Percentiles rank a stretch among this genome's conserved stretches.
These are phyloP conservation scores for Claviceps quebecensis DNA, from an alignment of 2,329 filamentous ascomycete species.

Conservation along the genomic window DNA sequence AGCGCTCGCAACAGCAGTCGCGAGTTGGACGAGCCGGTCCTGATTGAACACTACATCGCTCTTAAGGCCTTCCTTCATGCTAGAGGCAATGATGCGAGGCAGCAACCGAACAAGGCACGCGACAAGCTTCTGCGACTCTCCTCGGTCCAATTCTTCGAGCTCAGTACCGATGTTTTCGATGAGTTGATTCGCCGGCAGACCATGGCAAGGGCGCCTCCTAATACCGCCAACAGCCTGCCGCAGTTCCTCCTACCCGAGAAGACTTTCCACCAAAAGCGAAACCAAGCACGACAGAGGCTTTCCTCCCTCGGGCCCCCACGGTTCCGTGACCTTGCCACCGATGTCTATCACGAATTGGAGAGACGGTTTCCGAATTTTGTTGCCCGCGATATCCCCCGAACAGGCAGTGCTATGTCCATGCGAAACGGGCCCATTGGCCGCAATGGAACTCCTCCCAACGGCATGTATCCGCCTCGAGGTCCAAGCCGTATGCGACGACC, in stretches of 20 bases:
- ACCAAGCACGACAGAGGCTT: constrained; percentile 91
- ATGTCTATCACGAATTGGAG: constrained; percentile 92
- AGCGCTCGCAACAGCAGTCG: constrained; percentile 44
- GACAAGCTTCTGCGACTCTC: constrained; percentile 89
- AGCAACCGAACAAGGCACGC: constrained; percentile 73
- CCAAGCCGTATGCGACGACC: constrained; percentile 41
- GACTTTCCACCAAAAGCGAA: constrained; percentile 90
- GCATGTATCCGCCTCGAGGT: constrained; percentile 33
- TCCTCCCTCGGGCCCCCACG: constrained; percentile 75
- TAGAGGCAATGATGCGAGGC: constrained; percentile 63
- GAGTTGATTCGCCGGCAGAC: constrained; percentile 80
- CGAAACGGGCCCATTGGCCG: constrained; percentile 43
- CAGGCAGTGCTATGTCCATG: constrained; percentile 53
- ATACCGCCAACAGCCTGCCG: constrained; percentile 43
- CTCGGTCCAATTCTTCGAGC: constrained; percentile 85
- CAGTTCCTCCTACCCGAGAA: constrained; percentile 70
- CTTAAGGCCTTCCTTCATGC: constrained; percentile 63
- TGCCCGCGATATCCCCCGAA: constrained; percentile 51
- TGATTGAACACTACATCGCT: constrained; percentile 69
- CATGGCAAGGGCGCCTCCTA: constrained; percentile 37
- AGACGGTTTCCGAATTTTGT: constrained; percentile 74
- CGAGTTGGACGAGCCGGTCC: constrained; percentile 48
- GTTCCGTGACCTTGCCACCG: constrained; percentile 84
- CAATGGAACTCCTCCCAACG: constrained; percentile 47
- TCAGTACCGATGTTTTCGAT: constrained; percentile 95